Evolutionary conservation across 768 basidiomycete species (phyloP), one percentile per base, ranked within the genome.

Genomic region (Asterophora parasitica): DNA sequence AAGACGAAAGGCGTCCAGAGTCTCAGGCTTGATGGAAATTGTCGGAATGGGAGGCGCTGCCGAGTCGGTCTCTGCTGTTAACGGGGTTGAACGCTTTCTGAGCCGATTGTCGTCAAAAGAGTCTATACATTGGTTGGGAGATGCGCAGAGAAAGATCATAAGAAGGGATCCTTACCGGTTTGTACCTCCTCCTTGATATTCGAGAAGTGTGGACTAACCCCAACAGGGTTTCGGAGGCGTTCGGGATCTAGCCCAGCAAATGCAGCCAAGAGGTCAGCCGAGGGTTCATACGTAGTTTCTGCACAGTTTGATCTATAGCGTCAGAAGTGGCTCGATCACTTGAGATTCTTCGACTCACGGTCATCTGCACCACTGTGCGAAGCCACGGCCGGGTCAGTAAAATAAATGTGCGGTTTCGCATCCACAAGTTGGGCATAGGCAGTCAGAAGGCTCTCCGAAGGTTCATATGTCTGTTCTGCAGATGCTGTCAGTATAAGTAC

Each of bases 371-470:
- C 23, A 23, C 23, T n/a, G n/a, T n/a, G 23, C 23, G 23, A 23
- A 23, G 23, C 23, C 23, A 23, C 23, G 23, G 6, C 23, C 6
- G 23, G 3, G 23, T 23, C 23, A 23, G 23, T 3, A 6, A 6
- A 23, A 23, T 23, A 23, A 6, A 23, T 23, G 23, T 23, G 23
- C 23, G 23, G 23, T 23, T 23, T 23, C 23, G 6, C 23, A 3
- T 23, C 23, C 23, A 23, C 23, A 6, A 23, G 23, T 23, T 23
- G 23, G 23, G 50, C 39, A 20, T 52, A 49, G 13, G 48, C 44
- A 23, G 48, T 39, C 47, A 52, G 27, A 5, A 55, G 48, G 31
- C 52, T 51, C 11, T 34, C 40, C 12, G 54, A 55, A 4, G 54
- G 54, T 31, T 47, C 17, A 19, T 55, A 55, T 28, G 32, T 17